A percentile compares a stretch with the other conserved stretches of the same genome.
phyloP scores from a whole-genome alignment of 495 filamentous ascomycete species.

The Bombardia bombarda region DNA sequence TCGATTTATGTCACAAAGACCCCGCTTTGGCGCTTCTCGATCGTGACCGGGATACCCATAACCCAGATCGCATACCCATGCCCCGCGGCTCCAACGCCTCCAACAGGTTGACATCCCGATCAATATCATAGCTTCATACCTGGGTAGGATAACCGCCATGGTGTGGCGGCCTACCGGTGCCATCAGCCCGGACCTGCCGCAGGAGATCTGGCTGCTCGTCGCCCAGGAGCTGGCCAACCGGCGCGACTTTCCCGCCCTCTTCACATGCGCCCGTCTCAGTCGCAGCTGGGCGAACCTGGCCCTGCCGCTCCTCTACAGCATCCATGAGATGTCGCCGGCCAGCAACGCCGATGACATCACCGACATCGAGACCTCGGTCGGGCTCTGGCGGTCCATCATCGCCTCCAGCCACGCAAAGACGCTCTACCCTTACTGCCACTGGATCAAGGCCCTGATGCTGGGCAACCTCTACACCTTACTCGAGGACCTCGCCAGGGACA shows the following conservation, averaged over 20 bases:
- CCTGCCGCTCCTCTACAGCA: constrained; percentile 53
- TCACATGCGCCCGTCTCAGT: constrained; percentile 43
- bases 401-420: constrained; percentile 57
- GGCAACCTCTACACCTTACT: constrained; percentile 52
- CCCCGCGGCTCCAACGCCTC: no score
- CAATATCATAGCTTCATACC: no score
- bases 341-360: constrained; percentile 6
- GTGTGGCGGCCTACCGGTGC: neutral
- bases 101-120: no score
- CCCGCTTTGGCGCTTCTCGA: no score
- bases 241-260: constrained; percentile 50
- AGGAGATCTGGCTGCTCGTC: constrained; percentile 54
- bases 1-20: no score
- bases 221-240: constrained; percentile 45
- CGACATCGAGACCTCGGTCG: constrained; percentile 40
- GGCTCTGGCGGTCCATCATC: constrained; percentile 63
- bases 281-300: constrained; percentile 48
- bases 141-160: no score
- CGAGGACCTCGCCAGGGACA: constrained; percentile 36
- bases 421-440: constrained; percentile 60
- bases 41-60: no score
- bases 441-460: constrained; percentile 56
- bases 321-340: constrained; percentile 22
- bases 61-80: no score
- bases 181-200: constrained; percentile 29